Evolutionary conservation across 2,329 filamentous ascomycete genomes (phyloP).

Genomic region (Botrytis elliptica): DNA sequence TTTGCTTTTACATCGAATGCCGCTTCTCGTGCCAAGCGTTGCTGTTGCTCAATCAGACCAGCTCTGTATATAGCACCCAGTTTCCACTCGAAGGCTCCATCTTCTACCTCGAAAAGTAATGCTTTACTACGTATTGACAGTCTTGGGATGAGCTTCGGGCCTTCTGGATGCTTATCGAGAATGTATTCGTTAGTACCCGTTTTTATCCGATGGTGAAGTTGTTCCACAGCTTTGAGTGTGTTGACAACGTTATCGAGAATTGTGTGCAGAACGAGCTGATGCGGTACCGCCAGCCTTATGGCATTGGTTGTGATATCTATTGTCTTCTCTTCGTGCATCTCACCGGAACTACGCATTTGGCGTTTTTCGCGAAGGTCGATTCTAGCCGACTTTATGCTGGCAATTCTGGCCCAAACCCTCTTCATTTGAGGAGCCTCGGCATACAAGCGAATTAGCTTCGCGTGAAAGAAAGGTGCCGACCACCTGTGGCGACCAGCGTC

Average conservation of each 20-base stretch:
- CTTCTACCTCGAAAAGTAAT: slow-evolving; percentile 88
- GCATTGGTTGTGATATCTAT: slow-evolving; percentile 84
- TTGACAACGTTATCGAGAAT: slow-evolving; percentile 95
- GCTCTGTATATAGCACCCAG: slow-evolving; percentile 89
- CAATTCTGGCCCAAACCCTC: slow-evolving; percentile 79
- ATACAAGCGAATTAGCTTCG: slow-evolving; percentile 79
- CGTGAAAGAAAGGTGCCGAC: slow-evolving; percentile 76
- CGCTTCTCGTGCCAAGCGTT: slow-evolving; percentile 84
- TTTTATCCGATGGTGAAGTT: slow-evolving; percentile 89
- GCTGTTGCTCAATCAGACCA: slow-evolving; percentile 84
- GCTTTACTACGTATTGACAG: slow-evolving; percentile 79
- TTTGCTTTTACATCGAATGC: slow-evolving; percentile 86
- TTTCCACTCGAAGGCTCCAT: slow-evolving; percentile 97
- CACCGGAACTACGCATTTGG: slow-evolving; percentile 60
- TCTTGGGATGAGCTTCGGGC: slow-evolving; percentile 81
- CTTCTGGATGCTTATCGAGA: slow-evolving; percentile 79
- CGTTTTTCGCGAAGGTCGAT: slow-evolving; percentile 77
- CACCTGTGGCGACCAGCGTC: slow-evolving; percentile 84
- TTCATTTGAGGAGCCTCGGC: slow-evolving; percentile 82
- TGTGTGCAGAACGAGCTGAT: slow-evolving; percentile 84
- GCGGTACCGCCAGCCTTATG: slow-evolving; percentile 82
- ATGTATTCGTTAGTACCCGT: slow-evolving; percentile 88
- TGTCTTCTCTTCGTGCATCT: slow-evolving; percentile 69
- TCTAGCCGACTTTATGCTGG: slow-evolving; percentile 78
- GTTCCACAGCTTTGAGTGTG: slow-evolving; percentile 78